phyloP scores from a whole-genome alignment of 345 rosid species.

The Punica granatum region DNA sequence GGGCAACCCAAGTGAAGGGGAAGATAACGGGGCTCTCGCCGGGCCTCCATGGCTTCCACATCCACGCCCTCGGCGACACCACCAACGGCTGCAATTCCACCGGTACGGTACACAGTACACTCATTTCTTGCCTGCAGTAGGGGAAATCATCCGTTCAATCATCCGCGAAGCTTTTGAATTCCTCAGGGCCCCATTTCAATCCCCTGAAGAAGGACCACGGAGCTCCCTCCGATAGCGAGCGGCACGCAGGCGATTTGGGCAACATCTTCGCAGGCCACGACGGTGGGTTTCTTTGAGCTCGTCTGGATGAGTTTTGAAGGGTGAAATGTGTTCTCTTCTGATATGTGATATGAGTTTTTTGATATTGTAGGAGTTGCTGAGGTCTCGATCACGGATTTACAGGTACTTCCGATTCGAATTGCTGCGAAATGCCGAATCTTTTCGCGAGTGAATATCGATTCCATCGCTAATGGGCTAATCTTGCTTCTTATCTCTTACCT shows the following conservation, averaged over 20 bases:
- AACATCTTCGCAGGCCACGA: conserved; percentile 70
- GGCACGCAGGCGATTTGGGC: conserved; percentile 97
- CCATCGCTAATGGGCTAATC: no score
- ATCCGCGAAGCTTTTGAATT: not conserved
- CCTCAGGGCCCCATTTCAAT: conserved; percentile 89
- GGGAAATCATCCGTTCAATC: not conserved
- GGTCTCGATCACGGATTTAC: conserved; percentile 56
- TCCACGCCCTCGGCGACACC: conserved; percentile 88
- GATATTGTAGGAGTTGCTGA: conserved; percentile 73
- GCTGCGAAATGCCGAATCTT: not conserved
- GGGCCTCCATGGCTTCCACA: conserved; percentile 85
- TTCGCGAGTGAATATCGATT: not conserved
- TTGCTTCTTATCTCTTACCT: not conserved
- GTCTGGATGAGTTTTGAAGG: not conserved
- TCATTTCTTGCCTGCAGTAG: not conserved
- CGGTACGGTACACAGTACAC: conserved; percentile 25
- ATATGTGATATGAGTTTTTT: not conserved
- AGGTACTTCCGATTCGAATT: conserved; percentile 27
- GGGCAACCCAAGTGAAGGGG: conserved; percentile 68
- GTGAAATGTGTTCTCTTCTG: not conserved
- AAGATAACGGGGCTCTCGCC: conserved; percentile 69
- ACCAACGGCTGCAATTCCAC: conserved; percentile 97
- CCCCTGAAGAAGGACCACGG: conserved; percentile 80
- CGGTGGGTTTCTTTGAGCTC: conserved; percentile 32
- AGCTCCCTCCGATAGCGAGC: conserved; percentile 54